These are phyloP conservation scores for Mychonastes homosphaera DNA, from an alignment of 139 green algal genomes.

Conservation along the genomic window DNA sequence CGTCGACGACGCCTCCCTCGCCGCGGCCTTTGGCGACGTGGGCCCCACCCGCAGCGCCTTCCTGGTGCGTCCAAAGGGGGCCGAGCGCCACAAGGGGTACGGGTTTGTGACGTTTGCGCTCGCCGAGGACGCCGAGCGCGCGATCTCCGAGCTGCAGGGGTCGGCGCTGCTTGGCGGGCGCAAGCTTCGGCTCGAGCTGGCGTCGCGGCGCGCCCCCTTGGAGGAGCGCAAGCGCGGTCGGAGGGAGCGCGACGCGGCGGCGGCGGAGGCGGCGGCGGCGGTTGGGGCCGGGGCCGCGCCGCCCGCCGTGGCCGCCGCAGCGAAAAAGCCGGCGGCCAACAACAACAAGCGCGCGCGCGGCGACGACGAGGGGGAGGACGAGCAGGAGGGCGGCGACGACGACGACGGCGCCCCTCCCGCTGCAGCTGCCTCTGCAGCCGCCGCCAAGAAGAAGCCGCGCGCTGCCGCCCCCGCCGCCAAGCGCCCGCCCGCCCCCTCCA, in stretches of 20 bases:
- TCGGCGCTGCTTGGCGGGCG: slow-evolving; percentile 47
- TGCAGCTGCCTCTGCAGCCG: background rate
- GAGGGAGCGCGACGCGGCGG: background rate
- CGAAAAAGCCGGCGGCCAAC: background rate
- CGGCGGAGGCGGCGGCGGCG: background rate
- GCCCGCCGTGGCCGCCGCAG: background rate
- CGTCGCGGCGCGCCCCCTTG: slow-evolving; percentile 49
- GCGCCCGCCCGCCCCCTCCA: background rate
- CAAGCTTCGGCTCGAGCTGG: slow-evolving; percentile 53
- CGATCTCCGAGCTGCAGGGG: slow-evolving; percentile 53
- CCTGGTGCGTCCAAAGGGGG: slow-evolving; percentile 51
- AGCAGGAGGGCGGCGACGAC: background rate
- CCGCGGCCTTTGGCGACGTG: slow-evolving; percentile 60
- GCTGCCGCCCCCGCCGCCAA: background rate
- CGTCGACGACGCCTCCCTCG: slow-evolving; percentile 42
- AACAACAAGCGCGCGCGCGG: background rate
- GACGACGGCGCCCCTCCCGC: background rate
- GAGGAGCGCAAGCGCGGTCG: slow-evolving; percentile 51
- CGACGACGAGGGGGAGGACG: no score
- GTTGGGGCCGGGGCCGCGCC: background rate
- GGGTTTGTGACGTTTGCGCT: slow-evolving; percentile 81
- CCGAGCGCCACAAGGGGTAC: slow-evolving; percentile 56
- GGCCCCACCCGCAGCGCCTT: slow-evolving; percentile 76
- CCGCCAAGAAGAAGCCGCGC: background rate
- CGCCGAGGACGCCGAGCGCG: slow-evolving; percentile 65